These are phyloP conservation scores for Bothriochloa decipiens DNA, from an alignment of 176 grass and related monocot species.

Conservation along the genomic window DNA sequence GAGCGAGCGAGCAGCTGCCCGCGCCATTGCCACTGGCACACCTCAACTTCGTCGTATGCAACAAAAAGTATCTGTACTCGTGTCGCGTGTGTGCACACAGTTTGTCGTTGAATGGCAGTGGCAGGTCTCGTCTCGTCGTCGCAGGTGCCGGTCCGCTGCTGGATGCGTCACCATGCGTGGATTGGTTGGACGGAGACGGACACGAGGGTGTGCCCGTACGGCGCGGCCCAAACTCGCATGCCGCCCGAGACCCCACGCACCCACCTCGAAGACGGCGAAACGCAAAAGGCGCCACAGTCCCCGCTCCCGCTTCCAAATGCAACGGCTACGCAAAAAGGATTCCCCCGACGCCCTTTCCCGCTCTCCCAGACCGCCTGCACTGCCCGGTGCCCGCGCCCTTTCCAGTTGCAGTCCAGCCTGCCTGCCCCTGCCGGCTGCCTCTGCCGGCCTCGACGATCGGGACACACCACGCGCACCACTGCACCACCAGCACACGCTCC, in stretches of 20 bases:
- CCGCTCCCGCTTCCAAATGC: neutral
- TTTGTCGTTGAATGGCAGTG: too few species aligned
- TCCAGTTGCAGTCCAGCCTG: slow-evolving; percentile 32
- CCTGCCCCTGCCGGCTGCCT: neutral
- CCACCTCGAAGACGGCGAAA: slow-evolving; percentile 32
- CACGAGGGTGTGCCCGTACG: neutral
- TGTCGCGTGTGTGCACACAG: too few species aligned
- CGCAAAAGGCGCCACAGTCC: neutral
- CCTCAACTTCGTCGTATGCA: too few species aligned
- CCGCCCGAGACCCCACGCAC: neutral
- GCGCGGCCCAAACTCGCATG: slow-evolving; percentile 27
- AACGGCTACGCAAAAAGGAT: slow-evolving; percentile 14
- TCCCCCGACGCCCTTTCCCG: neutral
- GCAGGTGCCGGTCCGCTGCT: too few species aligned
- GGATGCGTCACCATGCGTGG: too few species aligned
- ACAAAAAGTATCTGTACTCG: too few species aligned
- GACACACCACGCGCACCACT: neutral
- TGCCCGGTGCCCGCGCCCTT: too few species aligned
- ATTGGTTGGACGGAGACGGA: too few species aligned
- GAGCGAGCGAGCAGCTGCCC: too few species aligned
- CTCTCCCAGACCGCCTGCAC: slow-evolving; percentile 41
- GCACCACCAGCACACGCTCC: neutral
- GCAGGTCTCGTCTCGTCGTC: too few species aligned
- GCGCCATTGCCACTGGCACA: too few species aligned
- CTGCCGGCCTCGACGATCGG: neutral